phyloP scores from a whole-genome alignment of 2,329 filamentous ascomycete species.

The Monosporascus sp. region DNA sequence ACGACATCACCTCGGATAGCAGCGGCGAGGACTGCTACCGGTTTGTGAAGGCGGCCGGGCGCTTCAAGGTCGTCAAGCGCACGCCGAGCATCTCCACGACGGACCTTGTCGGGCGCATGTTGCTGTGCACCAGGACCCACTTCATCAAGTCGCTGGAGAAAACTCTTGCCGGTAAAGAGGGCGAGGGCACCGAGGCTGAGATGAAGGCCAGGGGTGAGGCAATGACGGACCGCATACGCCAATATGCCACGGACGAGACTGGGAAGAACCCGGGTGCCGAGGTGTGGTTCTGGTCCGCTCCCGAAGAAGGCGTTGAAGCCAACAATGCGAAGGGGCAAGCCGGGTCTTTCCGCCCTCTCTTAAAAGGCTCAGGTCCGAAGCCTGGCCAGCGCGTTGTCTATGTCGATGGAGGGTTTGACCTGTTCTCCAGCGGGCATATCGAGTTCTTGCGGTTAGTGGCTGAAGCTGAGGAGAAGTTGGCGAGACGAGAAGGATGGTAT shows the following conservation, averaged over 20 bases:
- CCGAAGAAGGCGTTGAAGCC: constrained; percentile 32
- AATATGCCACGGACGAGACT: constrained; percentile 84
- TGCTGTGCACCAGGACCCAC: constrained; percentile 90
- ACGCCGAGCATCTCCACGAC: constrained; percentile 97
- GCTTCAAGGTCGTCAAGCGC: constrained; percentile 95
- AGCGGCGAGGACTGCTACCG: constrained; percentile 95
- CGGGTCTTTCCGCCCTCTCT: constrained; percentile 61
- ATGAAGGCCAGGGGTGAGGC: constrained; percentile 55
- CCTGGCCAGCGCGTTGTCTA: constrained; percentile 85
- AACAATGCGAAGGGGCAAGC: constrained; percentile 50
- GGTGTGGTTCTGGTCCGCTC: constrained; percentile 76
- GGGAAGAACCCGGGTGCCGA: constrained; percentile 73
- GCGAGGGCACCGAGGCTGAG: constrained; percentile 63
- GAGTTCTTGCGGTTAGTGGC: constrained; percentile 82
- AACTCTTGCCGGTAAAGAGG: constrained; percentile 65
- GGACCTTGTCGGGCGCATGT: constrained; percentile 95
- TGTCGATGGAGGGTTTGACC: constrained; percentile 92
- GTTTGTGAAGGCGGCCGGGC: constrained; percentile 87
- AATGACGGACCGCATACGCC: constrained; percentile 71
- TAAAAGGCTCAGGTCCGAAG: constrained; percentile 64
- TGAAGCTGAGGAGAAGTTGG: constrained; percentile 65
- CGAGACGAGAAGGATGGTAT: constrained; percentile 68
- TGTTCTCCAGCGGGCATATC: constrained; percentile 96
- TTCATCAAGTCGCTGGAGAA: constrained; percentile 78
- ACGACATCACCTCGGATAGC: constrained; percentile 94